Percentiles rank a stretch among this genome's conserved stretches.
Conservation (phyloP, 129 eudicot species). For the Rutidosis leptorrhynchoides region DNA sequence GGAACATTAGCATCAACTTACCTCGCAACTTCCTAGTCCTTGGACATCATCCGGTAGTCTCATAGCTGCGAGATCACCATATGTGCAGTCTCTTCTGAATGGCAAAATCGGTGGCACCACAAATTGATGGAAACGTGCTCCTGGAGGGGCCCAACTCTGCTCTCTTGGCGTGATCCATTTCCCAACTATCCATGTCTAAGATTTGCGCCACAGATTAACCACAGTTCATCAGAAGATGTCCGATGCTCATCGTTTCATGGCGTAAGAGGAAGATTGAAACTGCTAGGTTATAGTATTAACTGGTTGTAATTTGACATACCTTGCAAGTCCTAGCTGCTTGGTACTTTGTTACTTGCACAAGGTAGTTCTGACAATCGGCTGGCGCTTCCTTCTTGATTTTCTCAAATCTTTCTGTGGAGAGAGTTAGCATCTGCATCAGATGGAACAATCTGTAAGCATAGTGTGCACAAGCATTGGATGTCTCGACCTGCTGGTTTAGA, state of each 20-base stretch:
- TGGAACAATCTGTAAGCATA: no score
- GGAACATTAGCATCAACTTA: no score
- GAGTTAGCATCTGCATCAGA: constrained; percentile 84
- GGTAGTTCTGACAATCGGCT: constrained; percentile 51
- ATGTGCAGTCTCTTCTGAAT: constrained; percentile 82
- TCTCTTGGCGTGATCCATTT: constrained; percentile 90
- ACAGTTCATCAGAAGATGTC: no score
- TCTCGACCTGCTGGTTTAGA: no score
- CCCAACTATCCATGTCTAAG: constrained; percentile 94
- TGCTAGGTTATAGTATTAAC: no score
- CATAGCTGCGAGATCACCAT: constrained; percentile 97
- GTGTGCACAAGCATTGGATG: no score
- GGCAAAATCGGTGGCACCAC: constrained; percentile 81
- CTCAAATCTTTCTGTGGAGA: constrained; percentile 69
- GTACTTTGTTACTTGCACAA: constrained; percentile 85
- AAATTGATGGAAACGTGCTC: constrained; percentile 91
- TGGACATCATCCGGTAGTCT: constrained; percentile 69
- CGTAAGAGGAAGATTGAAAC: no score
- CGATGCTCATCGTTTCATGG: no score
- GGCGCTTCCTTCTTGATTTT: constrained; percentile 80
- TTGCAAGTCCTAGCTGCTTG: constrained; percentile 92
- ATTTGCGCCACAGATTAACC: no score
- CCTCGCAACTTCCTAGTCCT: constrained; percentile 93
- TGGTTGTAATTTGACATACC: no score
- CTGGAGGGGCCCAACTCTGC: constrained; percentile 92